These are phyloP conservation scores for Boechera stricta DNA, from an alignment of 345 rosid species.

Conservation along the genomic window DNA sequence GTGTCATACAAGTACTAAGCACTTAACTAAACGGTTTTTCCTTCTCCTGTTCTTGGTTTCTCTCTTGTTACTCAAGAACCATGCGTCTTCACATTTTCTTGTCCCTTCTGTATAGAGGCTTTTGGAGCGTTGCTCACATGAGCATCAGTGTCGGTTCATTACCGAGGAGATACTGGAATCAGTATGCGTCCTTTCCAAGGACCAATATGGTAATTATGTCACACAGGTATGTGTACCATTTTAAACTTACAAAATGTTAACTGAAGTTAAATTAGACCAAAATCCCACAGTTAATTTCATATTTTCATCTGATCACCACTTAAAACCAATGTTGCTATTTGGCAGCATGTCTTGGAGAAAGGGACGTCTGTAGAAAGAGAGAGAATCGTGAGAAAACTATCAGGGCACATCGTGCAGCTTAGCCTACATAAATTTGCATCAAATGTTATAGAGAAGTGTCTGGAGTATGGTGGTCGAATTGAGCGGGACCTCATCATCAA, in stretches of 20 bases:
- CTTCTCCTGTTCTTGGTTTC: slow-evolving; percentile 24
- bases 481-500: slow-evolving; percentile 63
- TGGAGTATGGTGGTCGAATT: slow-evolving; percentile 56
- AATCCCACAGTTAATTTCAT: not conserved
- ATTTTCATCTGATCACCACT: not conserved
- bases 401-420: slow-evolving; percentile 63
- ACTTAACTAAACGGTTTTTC: not conserved
- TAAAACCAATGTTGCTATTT: slow-evolving; percentile 22
- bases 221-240: slow-evolving; percentile 57
- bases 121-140: slow-evolving; percentile 67
- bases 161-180: slow-evolving; percentile 70
- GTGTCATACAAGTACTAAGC: slow-evolving; percentile 72
- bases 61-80: slow-evolving; percentile 11
- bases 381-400: slow-evolving; percentile 59
- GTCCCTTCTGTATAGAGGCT: slow-evolving; percentile 56
- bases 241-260: not conserved
- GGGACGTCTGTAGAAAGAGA: slow-evolving; percentile 60
- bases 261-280: not conserved
- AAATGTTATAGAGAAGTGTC: slow-evolving; percentile 75
- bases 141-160: slow-evolving; percentile 58
- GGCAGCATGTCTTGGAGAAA: slow-evolving; percentile 70
- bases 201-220: slow-evolving; percentile 81
- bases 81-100: not conserved
- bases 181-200: slow-evolving; percentile 63
- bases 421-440: slow-evolving; percentile 80